Evolutionary conservation across 2,329 filamentous ascomycete genomes (phyloP), one percentile per base, ranked within the genome.

Genomic region (Colletotrichum somersetense): DNA sequence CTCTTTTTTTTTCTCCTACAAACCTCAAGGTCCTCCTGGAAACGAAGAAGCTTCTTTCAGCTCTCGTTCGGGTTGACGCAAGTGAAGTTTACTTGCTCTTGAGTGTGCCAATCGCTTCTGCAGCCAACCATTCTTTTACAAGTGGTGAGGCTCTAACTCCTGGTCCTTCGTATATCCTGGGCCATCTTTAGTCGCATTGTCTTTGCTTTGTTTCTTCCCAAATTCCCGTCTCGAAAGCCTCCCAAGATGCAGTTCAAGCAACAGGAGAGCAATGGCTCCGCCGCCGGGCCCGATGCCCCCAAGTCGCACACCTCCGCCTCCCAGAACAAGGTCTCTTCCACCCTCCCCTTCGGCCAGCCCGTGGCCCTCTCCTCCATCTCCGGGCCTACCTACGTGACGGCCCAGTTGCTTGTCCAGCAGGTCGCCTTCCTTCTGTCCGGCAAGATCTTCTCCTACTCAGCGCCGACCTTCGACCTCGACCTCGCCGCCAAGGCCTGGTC

Each of bases 371-470:
- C 86, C 44, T 85, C 88, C 77, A 93, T 98, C 81, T 91, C 89
- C 73, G 96, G 96, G 20, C 93, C 96, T 76, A 96, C 93, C 67
- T 99, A 99, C 83, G 89, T 96, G 73, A 98, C 96, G 52, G 93
- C 95, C 40, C 96, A 99, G 84, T 91, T 94, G 30, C 89, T 99
- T 67, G 92, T 98, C 75, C 96, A 99, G 85, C 96, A 99, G 84
- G 92, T 98, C 75, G 94, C 96, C 73, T 99, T 97, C 85, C 90
- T 93, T 75, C 88, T 99, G 73, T 98, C 96, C 68, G 95, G 98
- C 87, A 97, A 97, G 87, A 91, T 98, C 84, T 99, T 97, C 85
- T 93, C 95, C 68, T 98, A 97, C 86, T 98, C 96, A 3, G 94
- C 95, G 38, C 93, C 97, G 79, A 93, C 94, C 18, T 98, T 98